These are phyloP conservation scores for Vaccinium macrocarpon DNA, from an alignment of 148 eudicot species.

Conservation along the genomic window DNA sequence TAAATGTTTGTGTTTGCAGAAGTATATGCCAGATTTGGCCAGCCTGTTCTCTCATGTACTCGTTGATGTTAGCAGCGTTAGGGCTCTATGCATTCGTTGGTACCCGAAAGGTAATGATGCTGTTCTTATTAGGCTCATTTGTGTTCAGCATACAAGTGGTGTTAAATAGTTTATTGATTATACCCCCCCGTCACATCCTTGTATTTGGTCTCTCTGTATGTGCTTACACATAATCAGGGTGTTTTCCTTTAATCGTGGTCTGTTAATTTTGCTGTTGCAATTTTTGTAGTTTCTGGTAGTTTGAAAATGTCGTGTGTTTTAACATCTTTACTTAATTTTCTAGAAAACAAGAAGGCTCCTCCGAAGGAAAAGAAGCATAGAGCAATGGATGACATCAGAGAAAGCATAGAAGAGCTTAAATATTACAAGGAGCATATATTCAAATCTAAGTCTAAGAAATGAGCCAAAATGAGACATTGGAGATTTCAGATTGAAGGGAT, in stretches of 20 bases:
- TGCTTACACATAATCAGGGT: constrained; percentile 10
- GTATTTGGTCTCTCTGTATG: background rate
- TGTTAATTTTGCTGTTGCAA: background rate
- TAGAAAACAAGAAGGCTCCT: constrained; percentile 69
- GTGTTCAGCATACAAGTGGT: background rate
- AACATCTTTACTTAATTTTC: constrained; percentile 8
- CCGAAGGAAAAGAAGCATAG: constrained; percentile 74
- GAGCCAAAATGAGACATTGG: background rate
- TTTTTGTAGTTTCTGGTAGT: background rate
- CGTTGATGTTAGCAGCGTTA: constrained; percentile 91
- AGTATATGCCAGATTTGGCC: constrained; percentile 94
- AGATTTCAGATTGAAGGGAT: background rate
- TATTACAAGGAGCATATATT: constrained; percentile 63
- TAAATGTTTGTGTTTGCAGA: constrained; percentile 47
- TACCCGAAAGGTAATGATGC: constrained; percentile 68
- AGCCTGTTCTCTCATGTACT: constrained; percentile 73
- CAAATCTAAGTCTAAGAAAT: constrained; percentile 20
- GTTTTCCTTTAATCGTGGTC: background rate
- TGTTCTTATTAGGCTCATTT: background rate
- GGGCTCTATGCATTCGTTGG: constrained; percentile 82
- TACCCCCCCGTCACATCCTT: background rate
- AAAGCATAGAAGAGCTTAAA: constrained; percentile 85
- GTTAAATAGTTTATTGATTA: background rate
- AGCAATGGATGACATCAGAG: constrained; percentile 89
- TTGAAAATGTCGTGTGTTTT: constrained; percentile 7